These are phyloP conservation scores for Asterochloris erici DNA, from an alignment of 139 green algal genomes.

Conservation along the genomic window DNA sequence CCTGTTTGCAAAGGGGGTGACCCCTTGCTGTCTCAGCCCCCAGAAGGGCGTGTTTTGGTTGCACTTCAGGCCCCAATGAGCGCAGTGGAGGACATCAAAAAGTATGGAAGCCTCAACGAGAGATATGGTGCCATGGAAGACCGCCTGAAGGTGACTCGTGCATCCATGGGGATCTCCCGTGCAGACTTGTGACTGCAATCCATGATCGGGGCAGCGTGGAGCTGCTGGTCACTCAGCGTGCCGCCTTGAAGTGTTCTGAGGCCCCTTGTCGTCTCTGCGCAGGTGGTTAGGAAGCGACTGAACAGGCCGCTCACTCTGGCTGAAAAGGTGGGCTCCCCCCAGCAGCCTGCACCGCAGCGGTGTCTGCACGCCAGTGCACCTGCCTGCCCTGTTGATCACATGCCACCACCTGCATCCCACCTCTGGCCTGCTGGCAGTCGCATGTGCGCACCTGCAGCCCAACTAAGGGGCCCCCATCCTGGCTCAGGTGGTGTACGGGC, in stretches of 20 bases:
- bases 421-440: not conserved
- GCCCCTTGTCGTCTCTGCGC: constrained; percentile 4
- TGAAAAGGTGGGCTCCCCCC: constrained; percentile 74
- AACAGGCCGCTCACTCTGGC: constrained; percentile 86
- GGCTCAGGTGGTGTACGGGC: constrained; percentile 90
- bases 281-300: constrained; percentile 79
- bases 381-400: not conserved
- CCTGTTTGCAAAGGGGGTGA: too few species aligned
- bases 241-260: not conserved
- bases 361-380: not conserved
- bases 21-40: too few species aligned
- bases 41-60: too few species aligned
- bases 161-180: too few species aligned
- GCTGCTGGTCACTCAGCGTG: not conserved
- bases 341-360: too few species aligned
- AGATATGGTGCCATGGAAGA: constrained; percentile 88
- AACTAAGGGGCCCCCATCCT: not conserved
- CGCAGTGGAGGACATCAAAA: constrained; percentile 53
- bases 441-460: too few species aligned
- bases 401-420: not conserved
- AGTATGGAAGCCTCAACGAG: constrained; percentile 74
- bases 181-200: too few species aligned
- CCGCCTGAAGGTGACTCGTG: constrained; percentile 54
- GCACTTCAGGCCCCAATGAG: constrained; percentile 74
- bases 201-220: not conserved